These are phyloP conservation scores for Serendipita sp. DNA, from an alignment of 768 basidiomycete species.

Conservation along the genomic window DNA sequence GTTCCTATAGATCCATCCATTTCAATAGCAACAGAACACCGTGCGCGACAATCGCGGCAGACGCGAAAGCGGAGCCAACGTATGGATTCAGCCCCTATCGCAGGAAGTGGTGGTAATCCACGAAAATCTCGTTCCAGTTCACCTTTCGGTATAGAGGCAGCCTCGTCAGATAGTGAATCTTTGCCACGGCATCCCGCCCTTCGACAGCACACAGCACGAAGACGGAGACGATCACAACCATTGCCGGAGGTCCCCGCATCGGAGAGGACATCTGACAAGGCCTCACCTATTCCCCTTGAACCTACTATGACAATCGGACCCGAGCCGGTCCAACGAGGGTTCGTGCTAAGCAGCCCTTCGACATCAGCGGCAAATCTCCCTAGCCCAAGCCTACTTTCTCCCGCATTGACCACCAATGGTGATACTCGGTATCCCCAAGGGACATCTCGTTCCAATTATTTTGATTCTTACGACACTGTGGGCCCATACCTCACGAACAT, in stretches of 20 bases:
- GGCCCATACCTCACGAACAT: neutral
- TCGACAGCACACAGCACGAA: neutral
- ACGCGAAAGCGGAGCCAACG: neutral
- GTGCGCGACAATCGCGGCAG: neutral
- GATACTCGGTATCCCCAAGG: constrained; percentile 1
- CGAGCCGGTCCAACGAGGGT: neutral
- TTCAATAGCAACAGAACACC: neutral
- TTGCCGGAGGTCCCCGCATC: neutral
- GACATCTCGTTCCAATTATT: constrained; percentile 3
- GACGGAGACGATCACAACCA: neutral
- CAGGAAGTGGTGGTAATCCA: too few relatives aligned
- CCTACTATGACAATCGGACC: neutral
- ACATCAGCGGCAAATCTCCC: neutral
- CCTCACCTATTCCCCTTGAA: neutral
- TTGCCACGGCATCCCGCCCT: neutral
- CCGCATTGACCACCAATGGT: neutral
- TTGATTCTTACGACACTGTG: neutral
- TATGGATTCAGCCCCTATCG: neutral
- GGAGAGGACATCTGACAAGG: neutral
- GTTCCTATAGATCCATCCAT: too few relatives aligned
- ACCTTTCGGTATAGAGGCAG: neutral
- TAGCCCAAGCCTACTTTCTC: neutral
- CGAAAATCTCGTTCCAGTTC: neutral
- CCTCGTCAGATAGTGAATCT: neutral
- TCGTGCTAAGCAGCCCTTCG: neutral